A percentile compares a stretch with the other conserved stretches of the same genome.
Conservation (phyloP, 106 monocot species). For the Apostasia ramifera region DNA sequence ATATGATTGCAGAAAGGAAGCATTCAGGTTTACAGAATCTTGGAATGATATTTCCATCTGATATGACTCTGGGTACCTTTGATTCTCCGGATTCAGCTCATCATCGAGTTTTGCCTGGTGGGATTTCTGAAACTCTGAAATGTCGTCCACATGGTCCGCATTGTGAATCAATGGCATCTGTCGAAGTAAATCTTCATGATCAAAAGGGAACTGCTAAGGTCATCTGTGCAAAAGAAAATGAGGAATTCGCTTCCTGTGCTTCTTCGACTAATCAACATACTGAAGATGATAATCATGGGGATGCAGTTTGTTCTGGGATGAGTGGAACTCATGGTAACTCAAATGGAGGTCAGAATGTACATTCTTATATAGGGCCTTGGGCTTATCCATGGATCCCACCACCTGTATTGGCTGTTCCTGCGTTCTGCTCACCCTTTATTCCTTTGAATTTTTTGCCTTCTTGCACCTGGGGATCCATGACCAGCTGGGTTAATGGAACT, state of each 20-base stretch:
- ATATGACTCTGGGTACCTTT: conserved; percentile 19
- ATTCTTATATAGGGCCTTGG: conserved; percentile 53
- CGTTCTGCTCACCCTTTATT: conserved; percentile 27
- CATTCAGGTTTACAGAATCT: conserved; percentile 47
- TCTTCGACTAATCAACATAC: conserved; percentile 32
- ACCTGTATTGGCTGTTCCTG: conserved; percentile 28
- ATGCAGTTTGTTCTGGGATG: conserved; percentile 11
- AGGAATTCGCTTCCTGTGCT: conserved; percentile 43
- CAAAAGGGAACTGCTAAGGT: conserved; percentile 9
- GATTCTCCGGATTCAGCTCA: conserved; percentile 29
- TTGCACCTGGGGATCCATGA: conserved; percentile 31
- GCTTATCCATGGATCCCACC: conserved; percentile 34
- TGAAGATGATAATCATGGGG: conserved; percentile 5
- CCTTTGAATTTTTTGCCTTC: conserved; percentile 41
- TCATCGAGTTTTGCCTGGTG: conserved; percentile 22
- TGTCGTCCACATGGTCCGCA: conserved; percentile 49
- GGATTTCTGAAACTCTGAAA: conserved; percentile 20
- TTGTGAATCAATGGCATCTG: conserved; percentile 58
- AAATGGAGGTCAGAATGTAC: conserved; percentile 28
- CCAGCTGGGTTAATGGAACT: conserved; percentile 28
- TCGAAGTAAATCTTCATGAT: conserved; percentile 40
- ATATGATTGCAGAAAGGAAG: conserved; percentile 1
- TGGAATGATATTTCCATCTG: conserved; percentile 25
- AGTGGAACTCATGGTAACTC: conserved; percentile 24
- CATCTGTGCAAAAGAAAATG: conserved; percentile 15